Percentiles rank a stretch among this genome's conserved stretches.
Evolutionary conservation across 2,329 filamentous ascomycete species (phyloP).

Genomic region (Apiospora arundinis): DNA sequence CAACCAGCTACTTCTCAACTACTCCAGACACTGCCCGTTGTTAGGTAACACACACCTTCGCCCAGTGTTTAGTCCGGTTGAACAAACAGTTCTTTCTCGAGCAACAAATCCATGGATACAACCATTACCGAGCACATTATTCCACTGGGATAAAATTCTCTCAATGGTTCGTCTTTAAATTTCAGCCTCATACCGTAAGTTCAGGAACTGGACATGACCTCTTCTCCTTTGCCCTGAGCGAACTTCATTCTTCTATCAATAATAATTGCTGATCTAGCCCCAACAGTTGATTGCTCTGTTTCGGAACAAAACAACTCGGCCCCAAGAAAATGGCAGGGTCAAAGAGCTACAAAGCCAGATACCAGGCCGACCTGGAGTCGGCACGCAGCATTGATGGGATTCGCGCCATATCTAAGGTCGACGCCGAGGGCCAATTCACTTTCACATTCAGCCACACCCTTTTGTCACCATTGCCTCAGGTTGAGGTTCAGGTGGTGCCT

Average conservation of each 20-base stretch:
- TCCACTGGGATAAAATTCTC: background rate
- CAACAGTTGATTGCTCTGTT: background rate
- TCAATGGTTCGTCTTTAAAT: background rate
- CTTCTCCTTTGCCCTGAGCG: background rate
- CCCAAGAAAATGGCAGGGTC: background rate
- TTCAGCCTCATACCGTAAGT: constrained; percentile 5
- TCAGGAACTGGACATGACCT: too few relatives aligned
- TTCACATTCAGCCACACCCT: constrained; percentile 57
- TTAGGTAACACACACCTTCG: background rate
- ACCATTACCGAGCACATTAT: background rate
- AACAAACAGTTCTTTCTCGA: background rate
- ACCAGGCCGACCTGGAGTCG: constrained; percentile 34
- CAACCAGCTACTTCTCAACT: background rate
- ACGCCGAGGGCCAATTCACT: constrained; percentile 74
- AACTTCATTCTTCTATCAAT: background rate
- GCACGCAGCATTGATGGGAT: constrained; percentile 44
- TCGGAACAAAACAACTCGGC: background rate
- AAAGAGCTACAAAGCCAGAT: constrained; percentile 24
- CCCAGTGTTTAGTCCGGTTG: background rate
- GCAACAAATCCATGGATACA: background rate
- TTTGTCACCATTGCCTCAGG: constrained; percentile 30
- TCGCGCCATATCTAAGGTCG: constrained; percentile 61
- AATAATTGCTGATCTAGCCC: too few relatives aligned
- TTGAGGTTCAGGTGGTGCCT: constrained; percentile 48
- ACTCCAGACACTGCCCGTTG: background rate